Base-by-base conservation (phyloP, 148 eudicot species). In the Fagopyrum tataricum region DNA sequence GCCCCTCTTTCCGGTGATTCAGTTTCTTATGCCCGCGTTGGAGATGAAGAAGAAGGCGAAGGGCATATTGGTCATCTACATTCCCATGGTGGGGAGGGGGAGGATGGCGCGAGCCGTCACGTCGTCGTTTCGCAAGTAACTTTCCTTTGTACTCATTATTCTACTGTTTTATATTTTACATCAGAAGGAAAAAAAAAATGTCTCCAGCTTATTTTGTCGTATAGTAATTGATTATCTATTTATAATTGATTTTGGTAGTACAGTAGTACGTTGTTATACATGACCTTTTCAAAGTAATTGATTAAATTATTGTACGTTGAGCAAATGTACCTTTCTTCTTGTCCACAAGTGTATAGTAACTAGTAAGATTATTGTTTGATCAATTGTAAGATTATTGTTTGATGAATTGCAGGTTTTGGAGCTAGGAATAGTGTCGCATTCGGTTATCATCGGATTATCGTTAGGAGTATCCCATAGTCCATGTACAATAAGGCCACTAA, bases 81-180 rank as follows among this genome's bases (percentile, higher is more conserved):
- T 31, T 82, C 79, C 1, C 86, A 87, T 68, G 81, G 78, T 37
- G 83, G 77, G 52, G 76, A 73, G 67, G 85, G 9, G 41, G 90
- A 80, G 7, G 90, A 86, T 15, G 79, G 82, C 49, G 71, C 76
- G 56, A 82, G 75, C 2, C 78, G 97, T 43, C 96, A 90, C 64
- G 88, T 82, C 6, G 97, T 95, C 42, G 87, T 95, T 86, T 86
- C 99, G 1, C 99, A 95, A 93, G 99, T 86, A 79, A 31, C 23
- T 59, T 21, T 23, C 26, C 66, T 58, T 3, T 58, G 10, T 21
- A 1, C 64, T 56, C 26, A 13, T 3, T 31, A 31, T 31, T 31
- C 37, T 31, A 31, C 37, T 31, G 37, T 31, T 14, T 39, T 24
- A 7, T 6, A n/a, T 3, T 7, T 55, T 20, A 10, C 9, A 8